Base-by-base conservation (phyloP, 2,329 filamentous ascomycete genomes). In the Diplodia corticola region DNA sequence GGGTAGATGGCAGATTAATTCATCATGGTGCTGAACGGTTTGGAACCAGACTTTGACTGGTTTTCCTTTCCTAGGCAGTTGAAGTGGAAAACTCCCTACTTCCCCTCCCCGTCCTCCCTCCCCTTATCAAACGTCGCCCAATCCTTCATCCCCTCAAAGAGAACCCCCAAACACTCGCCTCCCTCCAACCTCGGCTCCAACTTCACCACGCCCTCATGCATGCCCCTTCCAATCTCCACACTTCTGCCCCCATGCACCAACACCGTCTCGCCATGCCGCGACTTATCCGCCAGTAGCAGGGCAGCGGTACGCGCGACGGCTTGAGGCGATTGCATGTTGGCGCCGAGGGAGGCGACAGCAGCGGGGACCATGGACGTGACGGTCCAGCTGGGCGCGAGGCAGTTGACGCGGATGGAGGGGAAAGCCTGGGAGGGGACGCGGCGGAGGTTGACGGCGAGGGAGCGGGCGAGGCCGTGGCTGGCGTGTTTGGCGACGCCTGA, bases 241-340 rank as follows among this genome's bases (percentile, higher is more conserved):
- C 68, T 74, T 24, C 64, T 66, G 4, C 75, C 73, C 2, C 51
- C 17, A 6, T 73, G 70, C 15, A 69, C 71, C 44, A 74, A 72
- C 26, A 76, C 65, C 46, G 73, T 33, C 68, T 75, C 68, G 4
- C 74, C 74, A 37, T 76, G 72, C 24, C 73, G 67, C 33, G 65
- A 20, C 26, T 48, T 46, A 28, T 74, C 73, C 0, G 71, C 73
- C 73, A 77, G 75, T 26, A 76, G 69, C 15, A 73, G 1, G 0
- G 68, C 59, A 0, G 71, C 73, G 0, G 70, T 72, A 1, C 70
- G 73, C 10, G 72, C 75, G 0, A 73, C 72, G 0, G 72, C 71
- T 46, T 75, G 72, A 0, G 74, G 50, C 0, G 77, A 68, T 73
- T 88, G 85, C 0, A 3, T 69, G 64, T 55, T 76, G 73, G 24